A percentile compares a stretch with the other conserved stretches of the same genome.
Conservation (phyloP, 176 grass and related monocot species). For the Tillandsia leiboldiana region DNA sequence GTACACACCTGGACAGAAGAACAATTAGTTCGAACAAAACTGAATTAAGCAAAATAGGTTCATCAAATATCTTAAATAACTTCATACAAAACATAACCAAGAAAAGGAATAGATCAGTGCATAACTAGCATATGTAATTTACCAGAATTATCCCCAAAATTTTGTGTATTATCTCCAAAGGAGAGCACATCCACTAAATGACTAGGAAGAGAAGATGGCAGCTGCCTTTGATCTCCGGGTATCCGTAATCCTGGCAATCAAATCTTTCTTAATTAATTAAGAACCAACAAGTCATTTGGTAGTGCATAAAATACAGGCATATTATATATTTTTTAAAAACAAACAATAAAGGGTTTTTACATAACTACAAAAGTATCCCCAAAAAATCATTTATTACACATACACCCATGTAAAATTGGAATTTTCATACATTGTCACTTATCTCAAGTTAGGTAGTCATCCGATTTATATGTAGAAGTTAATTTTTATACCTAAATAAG, state of each 20-base stretch:
- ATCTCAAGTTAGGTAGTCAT: no score
- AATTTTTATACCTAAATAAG: no score
- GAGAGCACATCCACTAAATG: constrained; percentile 75
- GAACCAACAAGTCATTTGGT: background rate
- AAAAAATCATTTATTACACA: no score
- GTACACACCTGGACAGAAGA: constrained; percentile 45
- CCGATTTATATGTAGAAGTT: no score
- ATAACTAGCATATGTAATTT: constrained; percentile 4
- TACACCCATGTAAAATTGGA: no score
- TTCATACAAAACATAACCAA: constrained; percentile 3
- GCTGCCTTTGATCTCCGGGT: constrained; percentile 62
- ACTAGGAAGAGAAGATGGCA: constrained; percentile 83
- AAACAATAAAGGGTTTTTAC: no score
- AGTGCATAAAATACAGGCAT: no score
- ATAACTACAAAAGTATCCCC: no score
- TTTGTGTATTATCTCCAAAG: constrained; percentile 57
- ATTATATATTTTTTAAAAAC: no score
- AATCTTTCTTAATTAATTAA: background rate
- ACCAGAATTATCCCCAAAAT: constrained; percentile 73
- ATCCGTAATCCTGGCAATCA: constrained; percentile 49
- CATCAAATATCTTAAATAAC: background rate
- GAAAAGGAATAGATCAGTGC: background rate
- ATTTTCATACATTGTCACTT: no score
- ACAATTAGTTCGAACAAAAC: constrained; percentile 5
- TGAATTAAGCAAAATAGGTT: background rate